These are phyloP conservation scores for Diaporthe helianthi DNA, from an alignment of 2,329 filamentous ascomycete genomes.

Conservation along the genomic window DNA sequence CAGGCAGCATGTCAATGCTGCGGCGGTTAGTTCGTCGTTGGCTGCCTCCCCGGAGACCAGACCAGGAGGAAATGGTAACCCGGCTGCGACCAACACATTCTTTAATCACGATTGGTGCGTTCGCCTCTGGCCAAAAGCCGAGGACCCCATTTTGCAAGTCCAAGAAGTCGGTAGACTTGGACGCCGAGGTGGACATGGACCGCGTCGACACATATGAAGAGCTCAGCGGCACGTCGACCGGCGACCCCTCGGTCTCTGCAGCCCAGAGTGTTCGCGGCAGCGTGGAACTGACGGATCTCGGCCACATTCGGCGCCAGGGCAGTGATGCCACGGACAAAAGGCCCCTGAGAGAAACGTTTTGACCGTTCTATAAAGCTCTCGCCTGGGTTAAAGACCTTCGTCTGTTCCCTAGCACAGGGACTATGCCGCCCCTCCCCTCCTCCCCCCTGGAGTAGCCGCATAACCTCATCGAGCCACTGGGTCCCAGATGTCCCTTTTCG, in stretches of 20 bases:
- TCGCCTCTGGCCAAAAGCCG: not conserved
- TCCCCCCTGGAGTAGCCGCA: not conserved
- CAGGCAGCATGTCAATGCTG: conserved; percentile 8
- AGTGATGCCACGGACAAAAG: conserved; percentile 6
- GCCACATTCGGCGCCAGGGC: not conserved
- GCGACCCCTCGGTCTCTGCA: not conserved
- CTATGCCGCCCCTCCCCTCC: too few relatives aligned
- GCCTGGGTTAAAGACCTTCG: not conserved
- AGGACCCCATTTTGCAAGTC: not conserved
- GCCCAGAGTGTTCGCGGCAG: not conserved
- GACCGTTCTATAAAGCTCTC: not conserved
- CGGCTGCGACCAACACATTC: not conserved
- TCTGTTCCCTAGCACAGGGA: not conserved
- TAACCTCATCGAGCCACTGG: not conserved
- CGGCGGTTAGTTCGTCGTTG: not conserved
- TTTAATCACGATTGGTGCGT: not conserved
- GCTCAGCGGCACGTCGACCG: not conserved
- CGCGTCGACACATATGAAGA: not conserved
- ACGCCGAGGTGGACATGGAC: not conserved
- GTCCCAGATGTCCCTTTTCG: not conserved
- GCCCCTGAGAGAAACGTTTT: conserved; percentile 16
- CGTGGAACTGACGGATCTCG: conserved; percentile 14
- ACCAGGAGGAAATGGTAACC: not conserved
- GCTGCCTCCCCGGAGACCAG: not conserved
- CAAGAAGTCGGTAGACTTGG: not conserved